These are phyloP conservation scores for Fusarium pseudoanthophilum DNA, from an alignment of 2,329 filamentous ascomycete genomes.

Conservation along the genomic window DNA sequence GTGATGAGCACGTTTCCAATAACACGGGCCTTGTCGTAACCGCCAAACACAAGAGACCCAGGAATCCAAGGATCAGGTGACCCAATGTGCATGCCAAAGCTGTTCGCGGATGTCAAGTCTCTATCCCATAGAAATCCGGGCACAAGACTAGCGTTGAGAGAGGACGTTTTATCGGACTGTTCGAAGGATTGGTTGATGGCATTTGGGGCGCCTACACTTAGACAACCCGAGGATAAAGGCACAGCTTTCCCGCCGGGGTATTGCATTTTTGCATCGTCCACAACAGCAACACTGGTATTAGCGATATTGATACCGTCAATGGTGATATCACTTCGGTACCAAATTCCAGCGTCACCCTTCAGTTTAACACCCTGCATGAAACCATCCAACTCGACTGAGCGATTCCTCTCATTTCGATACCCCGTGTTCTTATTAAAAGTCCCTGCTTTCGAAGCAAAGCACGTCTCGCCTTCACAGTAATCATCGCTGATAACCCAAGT, in stretches of 20 bases:
- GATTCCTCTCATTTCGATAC: too few species aligned
- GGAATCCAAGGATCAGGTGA: neutral
- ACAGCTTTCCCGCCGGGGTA: neutral
- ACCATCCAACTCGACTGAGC: neutral
- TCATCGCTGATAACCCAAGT: slow-evolving; percentile 7
- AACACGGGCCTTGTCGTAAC: slow-evolving; percentile 5
- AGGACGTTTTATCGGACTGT: neutral
- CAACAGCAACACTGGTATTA: too few species aligned
- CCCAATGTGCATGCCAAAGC: slow-evolving; percentile 12
- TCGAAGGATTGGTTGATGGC: neutral
- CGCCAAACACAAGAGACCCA: slow-evolving; percentile 4
- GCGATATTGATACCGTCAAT: neutral
- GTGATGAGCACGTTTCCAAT: neutral
- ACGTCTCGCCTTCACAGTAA: neutral
- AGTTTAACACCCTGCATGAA: slow-evolving; percentile 1
- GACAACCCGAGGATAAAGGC: neutral
- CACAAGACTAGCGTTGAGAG: neutral
- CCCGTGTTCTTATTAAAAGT: neutral
- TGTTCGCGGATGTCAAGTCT: neutral
- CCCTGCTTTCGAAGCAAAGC: slow-evolving; percentile 6
- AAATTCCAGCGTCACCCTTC: neutral
- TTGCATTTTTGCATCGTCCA: too few species aligned
- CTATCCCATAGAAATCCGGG: slow-evolving; percentile 3
- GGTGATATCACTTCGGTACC: neutral
- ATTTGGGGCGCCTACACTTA: slow-evolving; percentile 1